phyloP scores from a whole-genome alignment of 2,329 filamentous ascomycete species.

The Neopestalotiopsis clavispora region DNA sequence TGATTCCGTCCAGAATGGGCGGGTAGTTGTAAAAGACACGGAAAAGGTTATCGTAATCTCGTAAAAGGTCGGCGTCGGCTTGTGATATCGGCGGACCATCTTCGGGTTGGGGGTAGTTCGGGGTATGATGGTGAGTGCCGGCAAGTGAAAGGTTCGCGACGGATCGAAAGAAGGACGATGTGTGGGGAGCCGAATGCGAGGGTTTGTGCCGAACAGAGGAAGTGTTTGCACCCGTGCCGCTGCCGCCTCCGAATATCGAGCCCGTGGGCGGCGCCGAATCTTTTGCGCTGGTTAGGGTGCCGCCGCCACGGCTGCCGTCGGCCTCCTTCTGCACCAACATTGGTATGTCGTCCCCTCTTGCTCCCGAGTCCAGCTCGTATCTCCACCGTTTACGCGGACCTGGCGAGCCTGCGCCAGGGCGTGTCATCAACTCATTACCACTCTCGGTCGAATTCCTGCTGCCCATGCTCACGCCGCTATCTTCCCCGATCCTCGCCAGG shows the following conservation, averaged over 20 bases:
- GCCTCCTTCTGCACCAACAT: slow-evolving; percentile 84
- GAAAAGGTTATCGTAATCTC: slow-evolving; percentile 95
- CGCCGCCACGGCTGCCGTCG: slow-evolving; percentile 25
- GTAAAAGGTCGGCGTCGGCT: slow-evolving; percentile 76
- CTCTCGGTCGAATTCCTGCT: slow-evolving; percentile 38
- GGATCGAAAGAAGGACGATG: slow-evolving; percentile 77
- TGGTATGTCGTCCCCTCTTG: slow-evolving; percentile 76
- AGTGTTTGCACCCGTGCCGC: slow-evolving; percentile 59
- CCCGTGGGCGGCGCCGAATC: slow-evolving; percentile 30
- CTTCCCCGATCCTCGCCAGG: slow-evolving; percentile 59
- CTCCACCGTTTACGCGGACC: slow-evolving; percentile 72
- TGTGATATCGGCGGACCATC: slow-evolving; percentile 51
- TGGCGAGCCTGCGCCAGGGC: slow-evolving; percentile 41
- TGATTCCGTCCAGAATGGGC: slow-evolving; percentile 79
- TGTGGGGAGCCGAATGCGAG: slow-evolving; percentile 48
- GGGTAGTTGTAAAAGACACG: slow-evolving; percentile 95
- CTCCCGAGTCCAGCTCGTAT: slow-evolving; percentile 84
- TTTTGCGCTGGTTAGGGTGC: slow-evolving; percentile 18
- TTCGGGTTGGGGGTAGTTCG: slow-evolving; percentile 25
- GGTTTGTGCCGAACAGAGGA: slow-evolving; percentile 60
- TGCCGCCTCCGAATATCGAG: slow-evolving; percentile 63
- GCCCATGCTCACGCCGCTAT: slow-evolving; percentile 41
- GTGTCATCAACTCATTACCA: slow-evolving; percentile 38
- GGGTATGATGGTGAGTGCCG: slow-evolving; percentile 46
- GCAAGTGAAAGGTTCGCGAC: slow-evolving; percentile 76